phyloP scores from a whole-genome alignment of 805 yeast species.

The Starmerella khaoyaiensis region DNA sequence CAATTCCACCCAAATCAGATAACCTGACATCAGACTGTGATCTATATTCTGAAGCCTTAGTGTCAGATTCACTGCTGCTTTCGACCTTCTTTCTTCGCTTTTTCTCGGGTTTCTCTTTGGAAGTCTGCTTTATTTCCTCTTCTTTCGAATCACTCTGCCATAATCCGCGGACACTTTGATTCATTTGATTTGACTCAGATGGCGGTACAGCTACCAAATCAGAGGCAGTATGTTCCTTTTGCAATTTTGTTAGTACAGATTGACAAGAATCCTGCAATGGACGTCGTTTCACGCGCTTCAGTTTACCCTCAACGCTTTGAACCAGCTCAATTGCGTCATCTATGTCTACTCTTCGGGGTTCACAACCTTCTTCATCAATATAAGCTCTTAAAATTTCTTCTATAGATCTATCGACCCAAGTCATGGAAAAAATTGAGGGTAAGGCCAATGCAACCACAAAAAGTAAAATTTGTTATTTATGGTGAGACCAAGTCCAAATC shows the following conservation, averaged over 20 bases:
- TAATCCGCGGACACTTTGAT: slow-evolving; percentile 57
- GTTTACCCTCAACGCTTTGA: slow-evolving; percentile 50
- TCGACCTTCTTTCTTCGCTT: slow-evolving; percentile 5
- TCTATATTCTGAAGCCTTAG: slow-evolving; percentile 39
- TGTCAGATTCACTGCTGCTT: slow-evolving; percentile 14
- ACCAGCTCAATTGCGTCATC: slow-evolving; percentile 28
- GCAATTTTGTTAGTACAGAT: slow-evolving; percentile 44
- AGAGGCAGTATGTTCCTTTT: slow-evolving; percentile 29
- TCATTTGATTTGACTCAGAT: slow-evolving; percentile 52
- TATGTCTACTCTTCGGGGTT: slow-evolving; percentile 11
- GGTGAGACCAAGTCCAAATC: too few relatives aligned
- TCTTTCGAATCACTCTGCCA: slow-evolving; percentile 36
- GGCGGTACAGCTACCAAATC: slow-evolving; percentile 46
- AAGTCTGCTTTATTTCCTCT: neutral
- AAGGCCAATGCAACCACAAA: slow-evolving; percentile 1
- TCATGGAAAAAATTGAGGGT: slow-evolving; percentile 25
- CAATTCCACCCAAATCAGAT: slow-evolving; percentile 79
- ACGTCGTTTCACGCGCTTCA: slow-evolving; percentile 56
- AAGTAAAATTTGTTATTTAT: neutral
- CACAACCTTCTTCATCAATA: slow-evolving; percentile 32
- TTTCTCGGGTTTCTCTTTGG: slow-evolving; percentile 1
- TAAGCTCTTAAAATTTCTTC: slow-evolving; percentile 23
- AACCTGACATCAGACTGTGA: slow-evolving; percentile 47
- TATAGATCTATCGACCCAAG: slow-evolving; percentile 20
- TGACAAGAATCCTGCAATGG: slow-evolving; percentile 52